phyloP scores from a whole-genome alignment of 768 basidiomycete species.

The Lactarius indigo region DNA sequence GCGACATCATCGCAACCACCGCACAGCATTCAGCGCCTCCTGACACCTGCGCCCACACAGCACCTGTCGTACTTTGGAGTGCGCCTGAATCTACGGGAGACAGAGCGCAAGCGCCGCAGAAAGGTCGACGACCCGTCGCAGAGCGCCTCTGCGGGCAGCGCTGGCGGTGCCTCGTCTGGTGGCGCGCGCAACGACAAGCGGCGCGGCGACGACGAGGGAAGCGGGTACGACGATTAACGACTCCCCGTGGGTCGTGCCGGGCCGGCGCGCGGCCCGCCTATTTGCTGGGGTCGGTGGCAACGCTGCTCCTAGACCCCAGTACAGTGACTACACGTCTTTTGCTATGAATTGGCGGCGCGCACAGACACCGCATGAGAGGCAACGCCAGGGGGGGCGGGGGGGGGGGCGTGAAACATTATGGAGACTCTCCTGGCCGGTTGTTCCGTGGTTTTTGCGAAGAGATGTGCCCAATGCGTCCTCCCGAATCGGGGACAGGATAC shows the following conservation, averaged over 20 bases:
- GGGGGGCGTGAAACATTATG: too few species aligned
- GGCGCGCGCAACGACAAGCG: constrained; percentile 7
- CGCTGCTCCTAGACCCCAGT: too few species aligned
- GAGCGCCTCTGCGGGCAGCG: constrained; percentile 5
- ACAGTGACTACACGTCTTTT: neutral
- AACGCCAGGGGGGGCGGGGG: too few species aligned
- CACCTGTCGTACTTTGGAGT: constrained; percentile 56
- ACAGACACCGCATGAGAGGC: neutral
- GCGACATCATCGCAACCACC: neutral
- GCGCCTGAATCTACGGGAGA: constrained; percentile 56
- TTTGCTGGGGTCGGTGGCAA: too few species aligned
- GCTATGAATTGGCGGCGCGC: neutral
- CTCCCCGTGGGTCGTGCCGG: neutral
- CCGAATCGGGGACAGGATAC: neutral
- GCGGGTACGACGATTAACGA: constrained; percentile 12
- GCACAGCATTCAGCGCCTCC: neutral
- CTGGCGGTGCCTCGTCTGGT: neutral
- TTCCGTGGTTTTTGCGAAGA: too few species aligned
- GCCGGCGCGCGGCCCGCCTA: too few species aligned
- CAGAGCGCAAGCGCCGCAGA: constrained; percentile 50
- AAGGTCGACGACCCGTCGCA: constrained; percentile 31
- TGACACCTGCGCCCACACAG: constrained; percentile 27
- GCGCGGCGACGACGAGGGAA: constrained; percentile 13
- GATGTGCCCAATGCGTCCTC: neutral
- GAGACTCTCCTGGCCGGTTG: too few species aligned